Conservation (phyloP, 2,329 filamentous ascomycete genomes). For the Paecilomyces variotii region DNA sequence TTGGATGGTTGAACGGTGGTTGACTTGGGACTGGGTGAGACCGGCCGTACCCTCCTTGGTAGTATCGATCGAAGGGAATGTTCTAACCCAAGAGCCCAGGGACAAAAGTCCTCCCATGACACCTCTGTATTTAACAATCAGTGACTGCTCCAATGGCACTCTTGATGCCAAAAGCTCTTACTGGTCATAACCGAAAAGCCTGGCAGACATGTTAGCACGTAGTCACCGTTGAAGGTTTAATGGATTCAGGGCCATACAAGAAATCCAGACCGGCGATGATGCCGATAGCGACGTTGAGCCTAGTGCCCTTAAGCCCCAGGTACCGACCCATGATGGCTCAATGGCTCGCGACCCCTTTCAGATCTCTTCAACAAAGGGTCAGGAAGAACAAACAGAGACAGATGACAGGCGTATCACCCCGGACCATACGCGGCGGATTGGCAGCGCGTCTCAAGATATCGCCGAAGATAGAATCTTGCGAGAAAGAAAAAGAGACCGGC, state of each 20-base stretch:
- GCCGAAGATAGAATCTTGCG: constrained; percentile 7
- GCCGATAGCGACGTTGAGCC: constrained; percentile 61
- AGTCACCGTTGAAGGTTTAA: neutral
- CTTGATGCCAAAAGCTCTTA: constrained; percentile 9
- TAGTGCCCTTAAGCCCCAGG: constrained; percentile 58
- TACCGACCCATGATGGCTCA: constrained; percentile 35
- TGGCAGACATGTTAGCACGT: constrained; percentile 12
- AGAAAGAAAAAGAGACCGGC: neutral
- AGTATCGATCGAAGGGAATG: constrained; percentile 50
- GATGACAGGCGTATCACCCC: neutral
- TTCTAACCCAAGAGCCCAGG: constrained; percentile 51
- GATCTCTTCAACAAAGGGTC: neutral
- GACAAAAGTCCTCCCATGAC: constrained; percentile 71
- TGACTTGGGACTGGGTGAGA: constrained; percentile 10
- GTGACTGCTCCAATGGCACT: neutral
- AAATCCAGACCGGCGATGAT: constrained; percentile 68
- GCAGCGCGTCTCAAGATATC: neutral
- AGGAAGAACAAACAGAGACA: neutral
- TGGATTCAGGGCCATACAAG: constrained; percentile 32
- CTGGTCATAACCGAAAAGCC: constrained; percentile 58
- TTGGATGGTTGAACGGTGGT: constrained; percentile 28
- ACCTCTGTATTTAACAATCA: constrained; percentile 33
- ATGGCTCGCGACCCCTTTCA: neutral
- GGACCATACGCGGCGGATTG: neutral
- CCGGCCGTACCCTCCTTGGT: constrained; percentile 20